Conservation (phyloP, 2,329 filamentous ascomycete genomes). For the Ophiocordyceps polyrhachis-furcata region DNA sequence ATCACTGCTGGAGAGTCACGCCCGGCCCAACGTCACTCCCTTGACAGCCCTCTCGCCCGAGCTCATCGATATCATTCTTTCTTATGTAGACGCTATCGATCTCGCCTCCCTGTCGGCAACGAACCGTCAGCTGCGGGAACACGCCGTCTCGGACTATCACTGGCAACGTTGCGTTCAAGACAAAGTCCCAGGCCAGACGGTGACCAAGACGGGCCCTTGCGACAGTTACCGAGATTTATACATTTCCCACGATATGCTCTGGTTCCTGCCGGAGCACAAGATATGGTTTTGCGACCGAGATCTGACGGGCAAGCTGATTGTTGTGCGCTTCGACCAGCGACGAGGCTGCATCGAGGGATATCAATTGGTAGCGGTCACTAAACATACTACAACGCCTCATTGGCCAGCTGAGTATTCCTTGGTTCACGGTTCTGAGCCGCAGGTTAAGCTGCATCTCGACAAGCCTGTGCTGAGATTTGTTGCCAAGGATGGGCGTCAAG, state of each 20-base stretch:
- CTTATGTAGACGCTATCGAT: slow-evolving; percentile 43
- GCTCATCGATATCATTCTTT: slow-evolving; percentile 53
- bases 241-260: slow-evolving; percentile 54
- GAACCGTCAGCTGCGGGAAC: slow-evolving; percentile 39
- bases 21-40: slow-evolving; percentile 4
- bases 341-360: slow-evolving; percentile 67
- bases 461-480: slow-evolving; percentile 47
- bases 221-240: slow-evolving; percentile 54
- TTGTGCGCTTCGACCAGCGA: slow-evolving; percentile 58
- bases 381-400: slow-evolving; percentile 31
- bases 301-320: slow-evolving; percentile 54
- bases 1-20: slow-evolving; percentile 3
- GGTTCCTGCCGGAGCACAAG: slow-evolving; percentile 66
- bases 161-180: slow-evolving; percentile 56
- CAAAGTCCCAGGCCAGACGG: slow-evolving; percentile 37
- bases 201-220: slow-evolving; percentile 39
- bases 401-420: slow-evolving; percentile 52
- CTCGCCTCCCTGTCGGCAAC: slow-evolving; percentile 40
- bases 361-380: slow-evolving; percentile 48
- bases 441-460: slow-evolving; percentile 53
- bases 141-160: slow-evolving; percentile 45
- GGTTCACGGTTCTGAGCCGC: slow-evolving; percentile 55
- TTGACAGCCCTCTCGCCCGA: slow-evolving; percentile 51
- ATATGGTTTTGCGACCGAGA: slow-evolving; percentile 71
- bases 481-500: slow-evolving; percentile 6